Percentiles rank a stretch among this genome's conserved stretches.
phyloP scores from a whole-genome alignment of 805 yeast species.

The Saccharomycopsis fermentans region DNA sequence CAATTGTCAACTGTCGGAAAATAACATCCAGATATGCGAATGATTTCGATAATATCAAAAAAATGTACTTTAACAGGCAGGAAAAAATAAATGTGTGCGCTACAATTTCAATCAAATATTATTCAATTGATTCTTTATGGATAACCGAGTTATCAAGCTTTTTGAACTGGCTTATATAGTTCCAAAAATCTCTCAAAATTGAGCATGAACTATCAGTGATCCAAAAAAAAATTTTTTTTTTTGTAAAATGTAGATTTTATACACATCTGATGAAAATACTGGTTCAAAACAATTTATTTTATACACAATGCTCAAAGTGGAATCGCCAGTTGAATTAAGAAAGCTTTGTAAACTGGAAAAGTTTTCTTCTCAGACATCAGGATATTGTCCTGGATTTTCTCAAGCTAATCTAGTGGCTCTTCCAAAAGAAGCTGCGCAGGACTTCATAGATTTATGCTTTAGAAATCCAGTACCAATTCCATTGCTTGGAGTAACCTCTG shows the following conservation, averaged over 20 bases:
- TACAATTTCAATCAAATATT: no score
- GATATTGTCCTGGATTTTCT: slow-evolving; percentile 24
- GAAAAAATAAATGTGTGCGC: background rate
- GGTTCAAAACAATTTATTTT: background rate
- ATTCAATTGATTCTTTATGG: background rate
- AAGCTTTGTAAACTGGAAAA: slow-evolving; percentile 17
- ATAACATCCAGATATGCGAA: background rate
- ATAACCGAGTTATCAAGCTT: background rate
- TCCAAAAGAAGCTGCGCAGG: slow-evolving; percentile 25
- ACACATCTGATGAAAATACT: background rate
- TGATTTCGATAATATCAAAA: background rate
- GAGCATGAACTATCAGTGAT: background rate
- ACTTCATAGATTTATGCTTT: slow-evolving; percentile 28
- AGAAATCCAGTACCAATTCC: slow-evolving; percentile 35
- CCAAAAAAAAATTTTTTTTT: background rate
- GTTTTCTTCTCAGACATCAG: slow-evolving; percentile 20
- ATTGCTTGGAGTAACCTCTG: slow-evolving; percentile 24
- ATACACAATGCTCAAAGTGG: background rate
- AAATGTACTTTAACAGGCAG: background rate
- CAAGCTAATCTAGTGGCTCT: slow-evolving; percentile 33
- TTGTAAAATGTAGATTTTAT: background rate
- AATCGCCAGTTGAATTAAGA: slow-evolving; percentile 15
- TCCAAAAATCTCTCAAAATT: background rate
- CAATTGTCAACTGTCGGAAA: background rate
- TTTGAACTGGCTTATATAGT: background rate